A percentile compares a stretch with the other conserved stretches of the same genome.
Conservation (phyloP, 169 alveolate species). For the Eimeria necatrix region DNA sequence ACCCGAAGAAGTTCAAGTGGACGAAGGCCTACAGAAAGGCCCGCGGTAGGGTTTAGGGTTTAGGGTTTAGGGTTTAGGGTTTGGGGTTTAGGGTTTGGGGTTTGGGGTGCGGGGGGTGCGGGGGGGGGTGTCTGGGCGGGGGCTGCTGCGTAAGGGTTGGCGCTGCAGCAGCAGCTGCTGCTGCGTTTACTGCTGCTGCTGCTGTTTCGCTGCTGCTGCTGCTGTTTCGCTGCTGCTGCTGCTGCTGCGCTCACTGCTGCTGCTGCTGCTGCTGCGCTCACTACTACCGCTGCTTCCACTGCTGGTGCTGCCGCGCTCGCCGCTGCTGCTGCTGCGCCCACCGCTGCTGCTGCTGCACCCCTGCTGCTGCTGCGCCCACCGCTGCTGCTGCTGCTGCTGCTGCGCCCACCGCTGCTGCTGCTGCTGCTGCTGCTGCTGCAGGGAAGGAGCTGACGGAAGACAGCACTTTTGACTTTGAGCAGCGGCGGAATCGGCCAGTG, state of each 20-base stretch:
- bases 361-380: too few relatives aligned
- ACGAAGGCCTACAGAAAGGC: constrained; percentile 98
- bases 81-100: too few relatives aligned
- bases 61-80: neutral
- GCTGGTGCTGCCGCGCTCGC: too few relatives aligned
- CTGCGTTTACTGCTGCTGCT: too few relatives aligned
- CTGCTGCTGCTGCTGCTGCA: neutral
- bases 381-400: too few relatives aligned
- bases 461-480: constrained; percentile 97
- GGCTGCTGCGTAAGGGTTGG: neutral
- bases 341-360: too few relatives aligned
- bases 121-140: neutral
- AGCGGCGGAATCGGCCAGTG: constrained; percentile 96
- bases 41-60: constrained; percentile 83
- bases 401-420: neutral
- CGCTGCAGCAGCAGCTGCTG: neutral
- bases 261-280: too few relatives aligned
- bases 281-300: neutral
- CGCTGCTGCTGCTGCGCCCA: too few relatives aligned
- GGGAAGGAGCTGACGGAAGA: constrained; percentile 98
- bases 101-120: neutral
- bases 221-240: too few relatives aligned
- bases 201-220: too few relatives aligned
- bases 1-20: constrained; percentile 99
- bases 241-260: too few relatives aligned